Conservation (phyloP, 805 yeast genomes). For the Kluyveromyces siamensis region DNA sequence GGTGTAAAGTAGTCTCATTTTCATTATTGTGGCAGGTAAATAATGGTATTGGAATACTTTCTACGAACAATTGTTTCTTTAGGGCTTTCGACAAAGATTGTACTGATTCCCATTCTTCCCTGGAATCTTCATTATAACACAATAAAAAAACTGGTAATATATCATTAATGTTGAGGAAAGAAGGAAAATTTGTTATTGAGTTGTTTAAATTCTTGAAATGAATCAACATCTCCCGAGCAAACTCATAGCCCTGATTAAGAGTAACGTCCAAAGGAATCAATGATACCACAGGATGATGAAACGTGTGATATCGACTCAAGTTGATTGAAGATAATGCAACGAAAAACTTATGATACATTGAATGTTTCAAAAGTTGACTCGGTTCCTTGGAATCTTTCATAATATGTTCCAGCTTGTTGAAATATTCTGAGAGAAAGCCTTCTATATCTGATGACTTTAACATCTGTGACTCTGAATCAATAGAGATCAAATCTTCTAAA, state of each 20-base stretch:
- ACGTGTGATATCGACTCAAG: constrained; percentile 71
- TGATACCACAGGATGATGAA: constrained; percentile 79
- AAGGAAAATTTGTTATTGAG: constrained; percentile 39
- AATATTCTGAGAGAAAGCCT: constrained; percentile 3
- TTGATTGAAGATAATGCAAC: constrained; percentile 50
- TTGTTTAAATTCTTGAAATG: constrained; percentile 38
- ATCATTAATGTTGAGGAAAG: constrained; percentile 57
- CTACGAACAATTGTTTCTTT: constrained; percentile 34
- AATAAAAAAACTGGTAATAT: constrained; percentile 44
- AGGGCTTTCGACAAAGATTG: constrained; percentile 31
- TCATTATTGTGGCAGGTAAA: constrained; percentile 13
- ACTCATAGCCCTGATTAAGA: constrained; percentile 30
- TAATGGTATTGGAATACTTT: constrained; percentile 22
- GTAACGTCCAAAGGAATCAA: constrained; percentile 49
- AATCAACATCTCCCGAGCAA: constrained; percentile 50
- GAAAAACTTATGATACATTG: constrained; percentile 49
- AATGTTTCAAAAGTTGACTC: constrained; percentile 30
- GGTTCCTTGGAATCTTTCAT: constrained; percentile 16
- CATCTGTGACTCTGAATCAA: constrained; percentile 1
- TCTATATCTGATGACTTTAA: not conserved
- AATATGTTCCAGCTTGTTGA: constrained; percentile 5
- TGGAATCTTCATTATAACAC: constrained; percentile 38
- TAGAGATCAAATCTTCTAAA: constrained; percentile 26
- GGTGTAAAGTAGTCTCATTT: constrained; percentile 15
- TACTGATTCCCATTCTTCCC: constrained; percentile 38